phyloP scores from a whole-genome alignment of 2,329 filamentous ascomycete species.

The Paecilomyces dactylethromorphus region DNA sequence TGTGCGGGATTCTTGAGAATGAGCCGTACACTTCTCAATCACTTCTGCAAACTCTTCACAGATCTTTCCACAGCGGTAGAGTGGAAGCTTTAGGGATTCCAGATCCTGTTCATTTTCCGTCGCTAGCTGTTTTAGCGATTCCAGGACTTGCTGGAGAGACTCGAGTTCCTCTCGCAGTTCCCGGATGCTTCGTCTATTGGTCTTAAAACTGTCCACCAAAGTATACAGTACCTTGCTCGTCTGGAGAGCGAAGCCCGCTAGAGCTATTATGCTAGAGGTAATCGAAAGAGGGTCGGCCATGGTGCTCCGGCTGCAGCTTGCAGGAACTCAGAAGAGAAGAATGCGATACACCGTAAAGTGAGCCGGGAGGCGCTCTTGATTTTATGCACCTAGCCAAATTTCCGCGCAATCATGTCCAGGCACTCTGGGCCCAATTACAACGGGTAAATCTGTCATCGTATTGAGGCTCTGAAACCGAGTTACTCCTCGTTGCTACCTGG shows the following conservation, averaged over 20 bases:
- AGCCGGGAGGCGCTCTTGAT: too few relatives aligned
- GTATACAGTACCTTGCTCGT: slow-evolving; percentile 14
- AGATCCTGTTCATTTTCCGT: slow-evolving; percentile 10
- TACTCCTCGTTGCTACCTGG: too few relatives aligned
- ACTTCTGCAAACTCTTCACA: slow-evolving; percentile 13
- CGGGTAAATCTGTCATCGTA: too few relatives aligned
- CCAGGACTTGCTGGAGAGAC: slow-evolving; percentile 9
- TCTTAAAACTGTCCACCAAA: slow-evolving; percentile 12
- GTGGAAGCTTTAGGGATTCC: slow-evolving; percentile 13
- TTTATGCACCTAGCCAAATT: too few relatives aligned
- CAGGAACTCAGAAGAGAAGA: too few relatives aligned
- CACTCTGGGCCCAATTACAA: too few relatives aligned
- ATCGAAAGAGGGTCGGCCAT: slow-evolving; percentile 16
- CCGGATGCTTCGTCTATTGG: slow-evolving; percentile 10
- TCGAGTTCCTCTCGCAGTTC: slow-evolving; percentile 15
- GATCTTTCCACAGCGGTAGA: slow-evolving; percentile 13
- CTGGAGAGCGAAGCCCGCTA: slow-evolving; percentile 17
- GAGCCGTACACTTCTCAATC: slow-evolving; percentile 10
- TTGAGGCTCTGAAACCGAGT: too few relatives aligned
- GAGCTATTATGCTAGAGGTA: slow-evolving; percentile 12
- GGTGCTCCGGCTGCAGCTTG: too few relatives aligned
- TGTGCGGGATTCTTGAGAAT: slow-evolving; percentile 6
- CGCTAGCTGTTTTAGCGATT: slow-evolving; percentile 8
- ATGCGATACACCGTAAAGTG: too few relatives aligned
- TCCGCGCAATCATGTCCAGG: too few relatives aligned